These are phyloP conservation scores for Ustilago xerochloae DNA, from an alignment of 1,284 basidiomycete species.

Conservation along the genomic window DNA sequence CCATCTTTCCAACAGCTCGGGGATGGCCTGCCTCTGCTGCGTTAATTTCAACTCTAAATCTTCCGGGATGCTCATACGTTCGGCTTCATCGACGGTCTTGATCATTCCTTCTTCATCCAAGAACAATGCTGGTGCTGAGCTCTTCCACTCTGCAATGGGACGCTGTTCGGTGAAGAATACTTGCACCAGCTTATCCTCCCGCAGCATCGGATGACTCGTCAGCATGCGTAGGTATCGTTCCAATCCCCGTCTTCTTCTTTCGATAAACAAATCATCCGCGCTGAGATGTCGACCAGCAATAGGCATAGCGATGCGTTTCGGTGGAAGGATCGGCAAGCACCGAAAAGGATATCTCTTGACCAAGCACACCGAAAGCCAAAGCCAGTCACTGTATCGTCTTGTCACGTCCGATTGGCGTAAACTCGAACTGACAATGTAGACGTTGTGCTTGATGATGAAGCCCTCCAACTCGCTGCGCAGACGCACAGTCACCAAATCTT, in stretches of 20 bases:
- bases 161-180: conserved; percentile 45
- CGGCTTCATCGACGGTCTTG: conserved; percentile 43
- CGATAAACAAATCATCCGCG: conserved; percentile 48
- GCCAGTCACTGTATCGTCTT: conserved; percentile 56
- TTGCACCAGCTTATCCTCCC: conserved; percentile 44
- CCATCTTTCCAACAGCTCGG: conserved; percentile 46
- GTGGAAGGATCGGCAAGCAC: conserved; percentile 49
- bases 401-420: conserved; percentile 39
- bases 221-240: conserved; percentile 48
- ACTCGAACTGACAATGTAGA: conserved; percentile 44
- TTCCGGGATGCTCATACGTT: conserved; percentile 46
- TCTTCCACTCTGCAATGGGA: conserved; percentile 38
- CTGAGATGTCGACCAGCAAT: conserved; percentile 45
- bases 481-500: conserved; percentile 39
- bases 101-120: conserved; percentile 44
- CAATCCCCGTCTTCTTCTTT: conserved; percentile 39
- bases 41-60: conserved; percentile 45
- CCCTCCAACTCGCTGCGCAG: conserved; percentile 45
- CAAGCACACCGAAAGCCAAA: conserved; percentile 51
- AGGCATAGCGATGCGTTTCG: conserved; percentile 50
- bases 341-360: conserved; percentile 56
- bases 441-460: conserved; percentile 54
- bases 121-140: conserved; percentile 42
- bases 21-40: conserved; percentile 42
- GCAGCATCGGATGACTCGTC: conserved; percentile 40